phyloP scores from a whole-genome alignment of 2,329 filamentous ascomycete genomes.

The Diplodia scrobiculata region DNA sequence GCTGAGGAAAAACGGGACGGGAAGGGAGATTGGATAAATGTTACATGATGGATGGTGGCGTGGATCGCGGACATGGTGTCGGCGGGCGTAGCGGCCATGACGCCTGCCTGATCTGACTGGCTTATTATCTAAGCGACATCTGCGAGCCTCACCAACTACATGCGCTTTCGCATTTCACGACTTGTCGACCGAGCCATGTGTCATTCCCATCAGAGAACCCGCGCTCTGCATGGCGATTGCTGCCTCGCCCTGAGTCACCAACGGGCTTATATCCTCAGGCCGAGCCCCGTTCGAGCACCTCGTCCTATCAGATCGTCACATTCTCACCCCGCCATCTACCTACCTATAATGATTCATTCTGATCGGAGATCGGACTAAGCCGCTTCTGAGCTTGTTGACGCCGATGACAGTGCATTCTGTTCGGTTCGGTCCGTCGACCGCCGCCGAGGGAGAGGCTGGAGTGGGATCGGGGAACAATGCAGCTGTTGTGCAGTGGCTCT shows the following conservation, averaged over 20 bases:
- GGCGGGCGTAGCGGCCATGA: neutral
- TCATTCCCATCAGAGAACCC: neutral
- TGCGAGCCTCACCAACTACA: neutral
- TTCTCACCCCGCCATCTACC: neutral
- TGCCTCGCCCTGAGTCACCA: neutral
- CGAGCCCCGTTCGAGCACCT: neutral
- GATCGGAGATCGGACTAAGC: neutral
- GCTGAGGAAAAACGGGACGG: neutral
- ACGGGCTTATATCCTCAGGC: neutral
- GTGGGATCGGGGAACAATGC: neutral
- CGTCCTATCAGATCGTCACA: conserved; percentile 5
- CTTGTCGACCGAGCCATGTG: neutral
- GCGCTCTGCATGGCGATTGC: neutral
- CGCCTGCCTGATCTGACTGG: conserved; percentile 11
- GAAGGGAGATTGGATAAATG: neutral
- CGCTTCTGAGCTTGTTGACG: neutral
- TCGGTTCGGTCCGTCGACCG: neutral
- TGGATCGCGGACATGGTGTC: neutral
- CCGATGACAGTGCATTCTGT: neutral
- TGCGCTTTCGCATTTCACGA: neutral
- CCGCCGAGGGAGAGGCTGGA: neutral
- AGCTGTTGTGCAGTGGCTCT: neutral
- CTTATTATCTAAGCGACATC: conserved; percentile 17
- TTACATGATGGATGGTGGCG: conserved; percentile 25
- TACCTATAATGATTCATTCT: neutral